A percentile compares a stretch with the other conserved stretches of the same genome.
Evolutionary conservation across 2,329 filamentous ascomycete genomes (phyloP).

Genomic region (Hypomyces rosellus): DNA sequence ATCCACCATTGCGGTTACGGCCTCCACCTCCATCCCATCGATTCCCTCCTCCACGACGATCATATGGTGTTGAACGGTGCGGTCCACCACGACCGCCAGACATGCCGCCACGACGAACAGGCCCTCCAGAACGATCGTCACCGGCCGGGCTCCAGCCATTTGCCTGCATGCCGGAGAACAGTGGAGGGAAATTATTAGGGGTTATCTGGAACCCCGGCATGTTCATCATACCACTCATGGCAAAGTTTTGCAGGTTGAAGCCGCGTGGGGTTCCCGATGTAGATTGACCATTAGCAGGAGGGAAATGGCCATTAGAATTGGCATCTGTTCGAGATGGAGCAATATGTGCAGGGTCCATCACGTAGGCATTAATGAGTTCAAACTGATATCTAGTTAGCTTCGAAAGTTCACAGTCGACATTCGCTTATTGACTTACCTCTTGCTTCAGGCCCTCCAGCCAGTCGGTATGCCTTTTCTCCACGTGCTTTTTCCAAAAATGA

Average conservation of each 20-base stretch:
- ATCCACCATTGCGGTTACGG: conserved; percentile 44
- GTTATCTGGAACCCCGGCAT: conserved; percentile 54
- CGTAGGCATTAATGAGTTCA: conserved; percentile 86
- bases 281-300: conserved; percentile 67
- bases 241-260: conserved; percentile 76
- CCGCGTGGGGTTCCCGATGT: conserved; percentile 82
- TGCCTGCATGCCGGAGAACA: conserved; percentile 48
- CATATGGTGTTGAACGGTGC: conserved; percentile 66
- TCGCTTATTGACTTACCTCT: conserved; percentile 56
- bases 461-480: conserved; percentile 89
- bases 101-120: conserved; percentile 61
- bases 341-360: conserved; percentile 90
- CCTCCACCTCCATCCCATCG: conserved; percentile 44
- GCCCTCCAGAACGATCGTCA: conserved; percentile 57
- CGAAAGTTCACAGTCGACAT: neutral
- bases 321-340: conserved; percentile 88
- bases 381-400: conserved; percentile 48
- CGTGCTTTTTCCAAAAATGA: conserved; percentile 95
- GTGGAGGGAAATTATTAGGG: conserved; percentile 42
- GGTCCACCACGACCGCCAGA: conserved; percentile 45
- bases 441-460: conserved; percentile 76
- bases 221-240: conserved; percentile 52
- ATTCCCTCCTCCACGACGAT: conserved; percentile 49
- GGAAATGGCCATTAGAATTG: conserved; percentile 94
- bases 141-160: conserved; percentile 45